Evolutionary conservation across 140 eudicot genomes (phyloP), one percentile per base, ranked within the genome.

Genomic region (Eryngium alpinum): DNA sequence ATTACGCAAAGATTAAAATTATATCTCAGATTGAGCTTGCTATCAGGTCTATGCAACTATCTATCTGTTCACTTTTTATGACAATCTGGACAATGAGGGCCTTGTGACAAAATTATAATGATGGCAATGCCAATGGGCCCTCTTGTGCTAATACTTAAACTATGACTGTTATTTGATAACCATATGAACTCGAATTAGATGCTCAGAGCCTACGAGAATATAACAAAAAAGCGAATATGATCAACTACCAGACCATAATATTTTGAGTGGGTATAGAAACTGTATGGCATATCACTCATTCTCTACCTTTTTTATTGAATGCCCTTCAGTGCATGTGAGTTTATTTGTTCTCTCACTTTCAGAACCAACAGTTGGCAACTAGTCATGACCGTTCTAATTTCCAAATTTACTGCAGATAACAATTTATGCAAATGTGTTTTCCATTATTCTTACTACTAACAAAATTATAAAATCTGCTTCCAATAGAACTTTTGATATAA

Each of bases 271-370:
- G 72, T 27, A 65, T 51, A 29, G 78, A 59, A 81, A 65, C 83
- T 75, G 77, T 56, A 77, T 19, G 77, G 76, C 78, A 84, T 66
- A 59, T 78, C 81, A 38, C 46, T 38, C 46, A 38, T 38, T 34
- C 56, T 76, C 56, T 59, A 60, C 32, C 24, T 62, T 16, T 25
- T 15, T 50, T 51, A 16, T 50, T n/a, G 27, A 38, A 75, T 66
- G 27, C 52, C 34, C 38, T 43, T 14, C 19, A 0, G 62, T 49
- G 82, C 88, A 82, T 82, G 86, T 86, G 82, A 78, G 71, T 70
- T 27, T 28, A 15, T 15, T 66, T 66, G 24, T 66, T n/a, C 85
- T 72, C 78, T 81, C 81, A n/a, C 60, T 77, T 77, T 50, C 77
- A 18, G 63, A 34, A 33, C 59, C 53, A 57, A 75, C 80, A 52